Evolutionary conservation across 1,139 yeast genomes (phyloP).

Genomic region (Hanseniaspora uvarum): DNA sequence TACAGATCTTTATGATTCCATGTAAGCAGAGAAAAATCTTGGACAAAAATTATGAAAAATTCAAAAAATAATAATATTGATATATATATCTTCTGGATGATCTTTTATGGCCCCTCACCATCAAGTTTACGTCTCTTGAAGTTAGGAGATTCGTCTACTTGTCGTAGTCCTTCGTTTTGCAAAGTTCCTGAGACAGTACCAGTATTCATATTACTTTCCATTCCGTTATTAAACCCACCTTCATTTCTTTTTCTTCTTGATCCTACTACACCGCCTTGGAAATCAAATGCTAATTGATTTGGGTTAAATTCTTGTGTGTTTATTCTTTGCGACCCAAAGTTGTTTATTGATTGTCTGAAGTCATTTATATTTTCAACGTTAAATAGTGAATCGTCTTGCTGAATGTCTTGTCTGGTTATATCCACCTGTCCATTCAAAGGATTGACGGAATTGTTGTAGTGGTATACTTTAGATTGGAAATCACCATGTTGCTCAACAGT

Average conservation of each 20-base stretch:
- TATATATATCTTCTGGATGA: neutral
- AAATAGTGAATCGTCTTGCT: conserved; percentile 5
- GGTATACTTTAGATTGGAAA: conserved; percentile 24
- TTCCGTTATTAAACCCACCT: conserved; percentile 7
- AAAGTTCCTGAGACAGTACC: neutral
- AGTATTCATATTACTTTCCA: conserved; percentile 21
- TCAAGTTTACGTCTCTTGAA: conserved; percentile 14
- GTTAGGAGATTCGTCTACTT: conserved; percentile 3
- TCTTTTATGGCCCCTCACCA: neutral
- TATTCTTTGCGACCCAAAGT: conserved; percentile 31
- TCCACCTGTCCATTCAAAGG: conserved; percentile 13
- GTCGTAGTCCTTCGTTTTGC: conserved; percentile 9
- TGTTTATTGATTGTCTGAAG: conserved; percentile 28
- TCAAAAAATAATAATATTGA: too few relatives aligned
- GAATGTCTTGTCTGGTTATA: neutral
- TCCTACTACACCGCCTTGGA: conserved; percentile 21
- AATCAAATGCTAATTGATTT: conserved; percentile 32
- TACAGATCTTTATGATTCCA: neutral
- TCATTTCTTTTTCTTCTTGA: conserved; percentile 24
- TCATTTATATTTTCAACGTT: conserved; percentile 26
- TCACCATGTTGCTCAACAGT: conserved; percentile 33
- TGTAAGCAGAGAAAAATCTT: too few relatives aligned
- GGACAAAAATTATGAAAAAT: too few relatives aligned
- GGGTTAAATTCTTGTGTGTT: conserved; percentile 27
- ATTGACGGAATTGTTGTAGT: conserved; percentile 15